A percentile compares a stretch with the other conserved stretches of the same genome.
These are phyloP conservation scores for Arthrobotrys iridis DNA, from an alignment of 2,329 filamentous ascomycete genomes.

Conservation along the genomic window DNA sequence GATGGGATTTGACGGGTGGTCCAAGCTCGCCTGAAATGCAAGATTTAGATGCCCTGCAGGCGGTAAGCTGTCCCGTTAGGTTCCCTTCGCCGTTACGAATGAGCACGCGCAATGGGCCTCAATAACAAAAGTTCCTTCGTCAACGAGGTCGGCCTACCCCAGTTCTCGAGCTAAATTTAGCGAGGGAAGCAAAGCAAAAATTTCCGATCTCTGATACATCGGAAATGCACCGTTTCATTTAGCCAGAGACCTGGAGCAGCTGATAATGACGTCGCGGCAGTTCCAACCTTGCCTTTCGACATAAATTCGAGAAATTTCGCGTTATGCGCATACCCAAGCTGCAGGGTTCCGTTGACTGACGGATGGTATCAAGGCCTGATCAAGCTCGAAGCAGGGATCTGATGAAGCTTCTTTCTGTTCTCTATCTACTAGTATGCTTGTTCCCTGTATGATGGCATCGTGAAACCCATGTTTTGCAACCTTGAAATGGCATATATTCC, in stretches of 20 bases:
- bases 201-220: constrained; percentile 20
- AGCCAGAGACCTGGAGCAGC: constrained; percentile 11
- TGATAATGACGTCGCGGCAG: constrained; percentile 9
- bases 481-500: constrained; percentile 5
- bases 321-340: constrained; percentile 17
- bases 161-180: constrained; percentile 3
- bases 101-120: constrained; percentile 3
- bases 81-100: constrained; percentile 30
- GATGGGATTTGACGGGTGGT: constrained; percentile 41
- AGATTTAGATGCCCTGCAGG: constrained; percentile 30
- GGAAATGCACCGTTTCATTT: constrained; percentile 30
- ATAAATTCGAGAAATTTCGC: constrained; percentile 13
- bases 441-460: not conserved
- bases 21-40: constrained; percentile 41
- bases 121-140: not conserved
- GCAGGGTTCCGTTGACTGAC: not conserved
- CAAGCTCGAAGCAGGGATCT: not conserved
- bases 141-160: constrained; percentile 7
- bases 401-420: not conserved
- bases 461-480: not conserved
- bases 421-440: not conserved
- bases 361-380: not conserved
- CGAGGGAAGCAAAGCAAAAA: constrained; percentile 4
- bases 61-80: constrained; percentile 24
- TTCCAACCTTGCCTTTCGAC: not conserved